Evolutionary conservation across 805 yeast species (phyloP).

Genomic region (Citeromyces nyonsensis): DNA sequence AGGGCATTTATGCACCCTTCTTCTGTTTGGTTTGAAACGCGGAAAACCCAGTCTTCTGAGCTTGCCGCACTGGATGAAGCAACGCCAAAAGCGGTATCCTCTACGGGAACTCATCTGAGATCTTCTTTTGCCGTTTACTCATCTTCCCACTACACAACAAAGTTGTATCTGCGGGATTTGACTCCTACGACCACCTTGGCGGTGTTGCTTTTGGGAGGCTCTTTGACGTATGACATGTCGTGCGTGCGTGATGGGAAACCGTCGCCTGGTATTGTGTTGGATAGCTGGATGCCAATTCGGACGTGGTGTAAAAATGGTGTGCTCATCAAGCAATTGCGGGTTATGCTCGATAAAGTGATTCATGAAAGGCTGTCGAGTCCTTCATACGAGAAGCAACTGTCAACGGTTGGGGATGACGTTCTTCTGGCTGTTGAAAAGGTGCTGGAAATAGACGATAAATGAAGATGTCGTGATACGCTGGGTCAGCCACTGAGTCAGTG

Average conservation of each 20-base stretch:
- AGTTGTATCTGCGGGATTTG: conserved; percentile 54
- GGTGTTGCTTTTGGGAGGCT: conserved; percentile 71
- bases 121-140: conserved; percentile 51
- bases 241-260: conserved; percentile 23
- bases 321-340: conserved; percentile 53
- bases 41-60: conserved; percentile 13
- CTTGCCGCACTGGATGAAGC: conserved; percentile 1
- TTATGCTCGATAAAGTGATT: conserved; percentile 51
- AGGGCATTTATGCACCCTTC: conserved; percentile 83
- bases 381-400: conserved; percentile 9
- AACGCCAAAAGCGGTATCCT: conserved; percentile 6
- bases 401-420: conserved; percentile 17
- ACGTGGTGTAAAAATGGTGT: conserved; percentile 95
- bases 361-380: conserved; percentile 44
- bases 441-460: conserved; percentile 8
- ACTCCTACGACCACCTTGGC: conserved; percentile 72
- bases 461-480: too few relatives aligned
- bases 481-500: too few relatives aligned
- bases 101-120: conserved; percentile 17
- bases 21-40: conserved; percentile 46
- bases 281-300: conserved; percentile 77
- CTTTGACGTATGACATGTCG: conserved; percentile 39
- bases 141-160: conserved; percentile 31
- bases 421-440: conserved; percentile 22
- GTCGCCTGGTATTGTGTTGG: conserved; percentile 76